These are phyloP conservation scores for Aspergillus pseudoviridinutans DNA, from an alignment of 2,329 filamentous ascomycete genomes.

Conservation along the genomic window DNA sequence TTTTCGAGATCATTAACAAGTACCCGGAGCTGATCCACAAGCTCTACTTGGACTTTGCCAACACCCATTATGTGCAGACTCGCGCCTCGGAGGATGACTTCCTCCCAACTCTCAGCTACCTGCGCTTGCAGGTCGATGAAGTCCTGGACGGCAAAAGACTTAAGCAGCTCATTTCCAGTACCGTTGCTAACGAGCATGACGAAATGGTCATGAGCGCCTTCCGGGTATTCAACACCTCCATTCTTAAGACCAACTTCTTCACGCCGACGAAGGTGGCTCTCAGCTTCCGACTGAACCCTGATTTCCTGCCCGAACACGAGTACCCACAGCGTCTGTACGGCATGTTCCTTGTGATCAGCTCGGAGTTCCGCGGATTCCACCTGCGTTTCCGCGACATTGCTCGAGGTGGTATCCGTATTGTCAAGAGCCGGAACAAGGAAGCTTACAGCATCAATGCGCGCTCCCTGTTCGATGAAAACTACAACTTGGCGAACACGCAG, in stretches of 20 bases:
- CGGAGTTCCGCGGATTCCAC: constrained; percentile 95
- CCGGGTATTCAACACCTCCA: constrained; percentile 86
- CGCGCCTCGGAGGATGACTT: constrained; percentile 62
- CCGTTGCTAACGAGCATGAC: constrained; percentile 89
- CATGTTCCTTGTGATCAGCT: constrained; percentile 98
- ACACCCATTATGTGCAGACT: constrained; percentile 71
- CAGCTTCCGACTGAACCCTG: constrained; percentile 80
- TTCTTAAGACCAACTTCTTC: constrained; percentile 97
- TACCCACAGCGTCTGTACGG: constrained; percentile 92
- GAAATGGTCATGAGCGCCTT: constrained; percentile 98
- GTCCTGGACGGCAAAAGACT: constrained; percentile 72
- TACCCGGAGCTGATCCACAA: constrained; percentile 84
- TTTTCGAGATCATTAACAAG: constrained; percentile 90
- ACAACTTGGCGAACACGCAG: constrained; percentile 95
- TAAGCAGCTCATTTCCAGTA: constrained; percentile 71
- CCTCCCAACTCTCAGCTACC: constrained; percentile 65
- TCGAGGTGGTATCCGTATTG: constrained; percentile 94
- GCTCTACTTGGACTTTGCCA: constrained; percentile 88
- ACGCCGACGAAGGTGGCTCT: constrained; percentile 97
- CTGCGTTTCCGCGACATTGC: constrained; percentile 96
- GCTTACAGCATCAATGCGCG: constrained; percentile 95
- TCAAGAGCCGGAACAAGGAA: constrained; percentile 95
- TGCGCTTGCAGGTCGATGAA: constrained; percentile 63
- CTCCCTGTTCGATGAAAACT: constrained; percentile 97
- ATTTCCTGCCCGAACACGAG: constrained; percentile 83